Base-by-base conservation (phyloP, 1,284 basidiomycete species). In the Anthracocystis setariae region DNA sequence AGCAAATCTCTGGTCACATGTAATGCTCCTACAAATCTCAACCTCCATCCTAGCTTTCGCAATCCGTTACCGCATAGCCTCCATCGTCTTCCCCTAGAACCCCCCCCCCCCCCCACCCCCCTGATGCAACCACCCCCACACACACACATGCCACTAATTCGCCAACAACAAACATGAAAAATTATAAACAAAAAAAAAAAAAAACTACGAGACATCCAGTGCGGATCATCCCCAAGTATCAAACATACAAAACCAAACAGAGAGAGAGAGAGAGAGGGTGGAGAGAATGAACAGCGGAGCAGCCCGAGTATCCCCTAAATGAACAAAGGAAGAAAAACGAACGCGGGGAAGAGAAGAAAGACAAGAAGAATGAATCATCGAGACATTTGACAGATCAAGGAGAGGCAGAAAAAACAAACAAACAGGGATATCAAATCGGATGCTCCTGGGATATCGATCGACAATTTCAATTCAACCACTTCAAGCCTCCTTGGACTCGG, bases 41-140 rank as follows among this genome's bases (percentile, higher is more conserved):
- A 79, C 76, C 8, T 77, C 73, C 12, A 25, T 47, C 8, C 21
- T 74, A 2, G 81, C 81, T 3, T 82, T 82, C 33, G 73, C 60
- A 3, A 65, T 82, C 24, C 64, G 81, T 13, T 81, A 82, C 52
- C 74, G 77, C 66, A 18, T 80, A 8, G 78, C 81, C 1, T 42
- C 57, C 1, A 40, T 80, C 10, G 69, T 82, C 2, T 82, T 81
- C 35, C 79, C 79, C 0, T 64, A 39, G 13, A 23, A 8, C 29
- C 5, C 7, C 29, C 5, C 29, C 12, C 12, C 12, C 29, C 29
- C 12, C 12, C 12, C 29, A 7, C 29, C 5, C 29, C 12, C 5
- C 12, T 5, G 7, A 29, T 29, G 29, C 29, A 29, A 29, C 12
- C 29, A 29, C 5, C 29, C 29, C 12, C 29, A 29, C 29, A 29